A percentile compares a stretch with the other conserved stretches of the same genome.
These are phyloP conservation scores for Fusarium sublunatum DNA, from an alignment of 2,329 filamentous ascomycete genomes.

Conservation along the genomic window DNA sequence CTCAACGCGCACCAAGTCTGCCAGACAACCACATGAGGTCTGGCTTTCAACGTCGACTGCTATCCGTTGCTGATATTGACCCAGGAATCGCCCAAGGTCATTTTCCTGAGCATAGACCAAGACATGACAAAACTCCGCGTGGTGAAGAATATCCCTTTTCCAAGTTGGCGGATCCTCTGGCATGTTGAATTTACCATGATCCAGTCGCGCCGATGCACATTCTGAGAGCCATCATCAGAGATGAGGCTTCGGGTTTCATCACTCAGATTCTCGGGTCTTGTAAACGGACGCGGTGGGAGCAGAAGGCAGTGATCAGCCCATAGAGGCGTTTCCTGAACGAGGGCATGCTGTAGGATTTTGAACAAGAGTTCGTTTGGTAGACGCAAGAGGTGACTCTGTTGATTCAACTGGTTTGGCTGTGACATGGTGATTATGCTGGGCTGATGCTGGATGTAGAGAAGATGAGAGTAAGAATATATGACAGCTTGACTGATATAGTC, in stretches of 20 bases:
- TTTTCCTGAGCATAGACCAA: neutral
- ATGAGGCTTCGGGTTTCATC: neutral
- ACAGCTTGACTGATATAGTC: neutral
- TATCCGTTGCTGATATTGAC: neutral
- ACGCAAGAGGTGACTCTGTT: too few species aligned
- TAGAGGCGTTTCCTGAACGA: conserved; percentile 5
- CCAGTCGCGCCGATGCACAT: conserved; percentile 9
- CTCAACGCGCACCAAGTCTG: neutral
- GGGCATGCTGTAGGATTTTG: conserved; percentile 6
- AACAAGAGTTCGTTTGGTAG: conserved; percentile 17
- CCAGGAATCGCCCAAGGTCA: neutral
- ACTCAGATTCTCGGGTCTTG: neutral
- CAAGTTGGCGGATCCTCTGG: conserved; percentile 3
- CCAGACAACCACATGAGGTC: neutral
- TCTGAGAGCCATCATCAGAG: conserved; percentile 3
- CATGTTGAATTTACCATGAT: conserved; percentile 10
- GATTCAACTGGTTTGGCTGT: neutral
- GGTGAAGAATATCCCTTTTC: conserved; percentile 4
- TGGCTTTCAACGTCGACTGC: neutral
- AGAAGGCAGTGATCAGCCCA: conserved; percentile 10
- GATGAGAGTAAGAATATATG: neutral
- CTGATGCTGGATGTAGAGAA: neutral
- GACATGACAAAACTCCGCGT: conserved; percentile 1
- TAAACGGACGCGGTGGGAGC: neutral
- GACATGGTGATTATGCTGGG: neutral